A percentile compares a stretch with the other conserved stretches of the same genome.
phyloP scores from a whole-genome alignment of 371 early-diverging fungal species.

The Mortierella polycephala region DNA sequence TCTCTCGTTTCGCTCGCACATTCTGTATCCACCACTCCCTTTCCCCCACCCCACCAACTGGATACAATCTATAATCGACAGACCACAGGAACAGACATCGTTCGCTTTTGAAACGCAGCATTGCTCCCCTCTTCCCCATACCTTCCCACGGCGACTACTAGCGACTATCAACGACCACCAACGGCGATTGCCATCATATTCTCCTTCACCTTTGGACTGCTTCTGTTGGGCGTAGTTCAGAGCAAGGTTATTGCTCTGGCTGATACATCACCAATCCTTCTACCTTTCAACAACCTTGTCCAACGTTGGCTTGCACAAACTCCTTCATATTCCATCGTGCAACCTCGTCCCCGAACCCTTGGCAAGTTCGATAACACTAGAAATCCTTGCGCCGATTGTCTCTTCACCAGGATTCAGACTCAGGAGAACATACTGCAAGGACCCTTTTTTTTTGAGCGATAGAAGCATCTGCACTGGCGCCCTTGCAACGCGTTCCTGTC shows the following conservation, averaged over 20 bases:
- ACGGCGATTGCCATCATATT: neutral
- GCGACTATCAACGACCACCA: neutral
- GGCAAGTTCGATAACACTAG: neutral
- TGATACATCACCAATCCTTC: conserved; percentile 14
- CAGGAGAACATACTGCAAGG: too few species aligned
- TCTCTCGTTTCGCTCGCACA: conserved; percentile 1
- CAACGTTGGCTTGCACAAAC: conserved; percentile 10
- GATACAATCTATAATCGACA: neutral
- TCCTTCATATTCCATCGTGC: conserved; percentile 2
- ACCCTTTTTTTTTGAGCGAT: too few species aligned
- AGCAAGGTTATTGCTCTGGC: conserved; percentile 9
- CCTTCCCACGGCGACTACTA: too few species aligned
- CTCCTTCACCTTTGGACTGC: conserved; percentile 18
- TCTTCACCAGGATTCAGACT: too few species aligned
- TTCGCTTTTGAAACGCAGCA: neutral
- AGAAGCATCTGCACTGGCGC: too few species aligned
- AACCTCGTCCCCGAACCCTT: neutral
- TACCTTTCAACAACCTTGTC: neutral
- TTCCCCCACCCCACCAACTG: neutral
- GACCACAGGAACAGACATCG: too few species aligned
- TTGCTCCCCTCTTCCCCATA: neutral
- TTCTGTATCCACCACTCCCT: neutral
- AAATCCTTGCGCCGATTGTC: too few species aligned
- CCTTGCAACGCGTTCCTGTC: too few species aligned
- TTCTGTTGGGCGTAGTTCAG: neutral